Conservation (phyloP, 441 rosid genomes). For the Croton setiger region DNA sequence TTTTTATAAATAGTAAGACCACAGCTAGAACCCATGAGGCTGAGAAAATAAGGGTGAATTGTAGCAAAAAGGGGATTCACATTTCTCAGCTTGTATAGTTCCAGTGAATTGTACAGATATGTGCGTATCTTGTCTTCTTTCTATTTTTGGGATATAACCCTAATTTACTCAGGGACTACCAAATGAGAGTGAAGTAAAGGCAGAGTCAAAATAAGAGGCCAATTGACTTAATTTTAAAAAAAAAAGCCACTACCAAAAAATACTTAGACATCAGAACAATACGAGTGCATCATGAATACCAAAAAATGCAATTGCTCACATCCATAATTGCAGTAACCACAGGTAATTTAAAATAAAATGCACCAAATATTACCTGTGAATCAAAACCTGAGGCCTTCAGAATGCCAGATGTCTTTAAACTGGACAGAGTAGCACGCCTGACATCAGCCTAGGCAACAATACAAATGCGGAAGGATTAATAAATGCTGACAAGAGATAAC, state of each 20-base stretch:
- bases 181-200: no score
- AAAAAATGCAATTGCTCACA: neutral
- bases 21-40: neutral
- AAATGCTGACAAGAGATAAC: constrained; percentile 13
- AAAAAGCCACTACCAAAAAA: neutral
- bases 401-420: constrained; percentile 47
- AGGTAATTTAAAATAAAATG: constrained; percentile 12
- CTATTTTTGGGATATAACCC: no score
- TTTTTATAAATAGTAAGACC: neutral
- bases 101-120: no score
- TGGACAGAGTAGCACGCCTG: constrained; percentile 70
- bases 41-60: neutral
- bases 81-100: no score
- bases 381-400: constrained; percentile 43
- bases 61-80: neutral
- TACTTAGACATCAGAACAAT: neutral
- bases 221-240: no score
- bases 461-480: constrained; percentile 21
- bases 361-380: constrained; percentile 52
- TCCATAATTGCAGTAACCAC: constrained; percentile 5
- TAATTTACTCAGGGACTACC: no score
- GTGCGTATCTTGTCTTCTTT: no score
- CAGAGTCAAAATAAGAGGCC: no score
- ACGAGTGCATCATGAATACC: neutral
- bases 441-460: constrained; percentile 61